Evolutionary conservation across 2,329 filamentous ascomycete species (phyloP).

Genomic region (Aureobasidium melanogenum): DNA sequence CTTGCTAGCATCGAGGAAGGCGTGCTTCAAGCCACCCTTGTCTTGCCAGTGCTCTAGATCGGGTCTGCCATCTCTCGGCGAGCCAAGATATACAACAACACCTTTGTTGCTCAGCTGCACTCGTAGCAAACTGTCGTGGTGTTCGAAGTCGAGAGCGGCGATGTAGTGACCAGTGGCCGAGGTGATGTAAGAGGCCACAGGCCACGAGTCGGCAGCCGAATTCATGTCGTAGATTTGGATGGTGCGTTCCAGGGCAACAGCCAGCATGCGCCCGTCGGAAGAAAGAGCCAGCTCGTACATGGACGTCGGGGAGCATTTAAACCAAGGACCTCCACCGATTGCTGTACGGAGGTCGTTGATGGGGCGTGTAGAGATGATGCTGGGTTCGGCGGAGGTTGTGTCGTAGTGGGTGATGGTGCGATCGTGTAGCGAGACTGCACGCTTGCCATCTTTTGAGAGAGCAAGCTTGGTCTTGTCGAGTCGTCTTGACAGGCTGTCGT

Average conservation of each 20-base stretch:
- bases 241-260: slow-evolving; percentile 26
- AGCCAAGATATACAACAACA: slow-evolving; percentile 26
- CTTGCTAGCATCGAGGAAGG: slow-evolving; percentile 22
- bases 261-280: slow-evolving; percentile 23
- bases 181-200: slow-evolving; percentile 24
- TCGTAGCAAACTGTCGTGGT: slow-evolving; percentile 24
- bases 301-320: slow-evolving; percentile 22
- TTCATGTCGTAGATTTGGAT: slow-evolving; percentile 28
- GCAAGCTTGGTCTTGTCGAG: slow-evolving; percentile 14
- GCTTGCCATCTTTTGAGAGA: slow-evolving; percentile 15
- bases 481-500: neutral
- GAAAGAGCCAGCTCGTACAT: slow-evolving; percentile 25
- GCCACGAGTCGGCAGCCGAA: slow-evolving; percentile 22
- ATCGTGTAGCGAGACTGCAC: slow-evolving; percentile 22
- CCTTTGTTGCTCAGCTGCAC: slow-evolving; percentile 26
- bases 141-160: slow-evolving; percentile 27
- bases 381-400: slow-evolving; percentile 16
- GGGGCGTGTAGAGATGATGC: slow-evolving; percentile 18
- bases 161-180: slow-evolving; percentile 27
- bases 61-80: slow-evolving; percentile 16
- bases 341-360: slow-evolving; percentile 26
- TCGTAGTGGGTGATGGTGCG: slow-evolving; percentile 25
- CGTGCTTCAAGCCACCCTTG: slow-evolving; percentile 22
- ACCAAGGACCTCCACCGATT: slow-evolving; percentile 24
- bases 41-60: slow-evolving; percentile 26